These are phyloP conservation scores for Thraustotheca clavata DNA, from an alignment of 352 stramenopile genomes.

Conservation along the genomic window DNA sequence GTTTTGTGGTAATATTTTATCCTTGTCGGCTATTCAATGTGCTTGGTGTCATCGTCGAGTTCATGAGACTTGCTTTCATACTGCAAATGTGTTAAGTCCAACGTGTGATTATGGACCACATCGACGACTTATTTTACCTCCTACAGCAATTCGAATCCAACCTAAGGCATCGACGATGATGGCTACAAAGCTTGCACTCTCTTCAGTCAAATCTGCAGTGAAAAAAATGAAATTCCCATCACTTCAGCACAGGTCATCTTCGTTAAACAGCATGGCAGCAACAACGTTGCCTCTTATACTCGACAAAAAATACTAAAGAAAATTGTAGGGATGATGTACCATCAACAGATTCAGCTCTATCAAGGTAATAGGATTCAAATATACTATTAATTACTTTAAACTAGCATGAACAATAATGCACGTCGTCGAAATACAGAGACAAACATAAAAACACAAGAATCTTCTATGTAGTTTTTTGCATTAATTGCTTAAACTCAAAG, in stretches of 20 bases:
- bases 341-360: not conserved
- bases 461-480: not conserved
- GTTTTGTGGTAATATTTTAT: constrained; percentile 75
- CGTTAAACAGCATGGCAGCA: constrained; percentile 26
- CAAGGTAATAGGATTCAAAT: too few species aligned
- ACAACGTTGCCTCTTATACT: not conserved
- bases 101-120: constrained; percentile 63
- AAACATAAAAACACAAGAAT: not conserved
- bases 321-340: constrained; percentile 2
- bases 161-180: constrained; percentile 23
- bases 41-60: constrained; percentile 73
- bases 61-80: constrained; percentile 62
- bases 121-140: constrained; percentile 53
- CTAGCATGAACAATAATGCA: too few species aligned
- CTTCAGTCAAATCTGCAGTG: constrained; percentile 59
- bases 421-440: not conserved
- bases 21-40: constrained; percentile 70
- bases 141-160: constrained; percentile 41
- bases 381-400: too few species aligned
- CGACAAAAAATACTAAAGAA: not conserved
- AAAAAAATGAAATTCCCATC: constrained; percentile 41
- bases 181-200: constrained; percentile 51
- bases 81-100: not conserved
- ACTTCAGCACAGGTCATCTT: constrained; percentile 37
- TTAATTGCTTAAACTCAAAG: not conserved